These are phyloP conservation scores for Pythium brachiatum DNA, from an alignment of 352 stramenopile genomes.

Conservation along the genomic window DNA sequence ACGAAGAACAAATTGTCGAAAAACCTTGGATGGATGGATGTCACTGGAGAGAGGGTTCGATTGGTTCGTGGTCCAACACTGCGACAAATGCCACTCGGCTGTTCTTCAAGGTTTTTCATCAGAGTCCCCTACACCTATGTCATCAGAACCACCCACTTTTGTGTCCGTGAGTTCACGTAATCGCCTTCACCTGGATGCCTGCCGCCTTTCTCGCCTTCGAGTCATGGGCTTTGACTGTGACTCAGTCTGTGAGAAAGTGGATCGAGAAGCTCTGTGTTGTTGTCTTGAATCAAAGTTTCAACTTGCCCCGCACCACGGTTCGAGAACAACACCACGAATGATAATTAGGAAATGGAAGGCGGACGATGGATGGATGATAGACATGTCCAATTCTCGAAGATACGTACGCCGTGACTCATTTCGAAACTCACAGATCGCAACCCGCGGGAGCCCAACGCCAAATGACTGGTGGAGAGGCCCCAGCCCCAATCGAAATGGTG, in stretches of 20 bases:
- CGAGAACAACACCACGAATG: neutral
- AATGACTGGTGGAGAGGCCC: slow-evolving; percentile 15
- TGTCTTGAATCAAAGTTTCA: too few relatives aligned
- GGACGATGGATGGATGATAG: neutral
- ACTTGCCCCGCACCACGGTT: too few relatives aligned
- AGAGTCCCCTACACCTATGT: slow-evolving; percentile 18
- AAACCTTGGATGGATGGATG: slow-evolving; percentile 5
- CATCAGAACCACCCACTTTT: slow-evolving; percentile 25
- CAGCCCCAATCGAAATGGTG: neutral
- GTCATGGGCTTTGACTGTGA: too few relatives aligned
- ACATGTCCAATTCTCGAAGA: neutral
- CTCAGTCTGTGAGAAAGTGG: neutral
- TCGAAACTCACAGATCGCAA: too few relatives aligned
- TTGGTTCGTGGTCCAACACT: too few relatives aligned
- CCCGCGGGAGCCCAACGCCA: neutral
- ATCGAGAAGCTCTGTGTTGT: neutral
- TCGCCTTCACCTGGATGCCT: too few relatives aligned
- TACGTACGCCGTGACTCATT: too few relatives aligned
- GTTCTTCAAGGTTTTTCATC: slow-evolving; percentile 1
- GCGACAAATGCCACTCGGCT: neutral
- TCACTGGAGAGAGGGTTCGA: neutral
- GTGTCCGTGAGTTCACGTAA: slow-evolving; percentile 20
- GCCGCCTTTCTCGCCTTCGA: neutral
- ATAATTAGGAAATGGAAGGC: neutral
- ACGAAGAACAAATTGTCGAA: slow-evolving; percentile 3